Evolutionary conservation across 129 eudicot genomes (phyloP).

Genomic region (sunflower (Helianthus annuus)): DNA sequence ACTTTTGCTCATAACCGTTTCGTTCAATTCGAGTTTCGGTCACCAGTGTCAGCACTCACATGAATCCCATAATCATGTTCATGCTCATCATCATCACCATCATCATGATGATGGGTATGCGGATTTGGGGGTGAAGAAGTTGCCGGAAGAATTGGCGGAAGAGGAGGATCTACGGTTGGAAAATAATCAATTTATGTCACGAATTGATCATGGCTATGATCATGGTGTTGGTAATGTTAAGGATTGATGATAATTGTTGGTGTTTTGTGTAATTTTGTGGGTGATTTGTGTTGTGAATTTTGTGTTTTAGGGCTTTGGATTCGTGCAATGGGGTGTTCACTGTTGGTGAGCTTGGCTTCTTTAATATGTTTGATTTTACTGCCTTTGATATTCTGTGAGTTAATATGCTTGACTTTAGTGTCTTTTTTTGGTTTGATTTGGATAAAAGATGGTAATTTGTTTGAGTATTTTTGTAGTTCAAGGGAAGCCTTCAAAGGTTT

Average conservation of each 20-base stretch:
- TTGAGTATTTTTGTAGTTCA: conserved; percentile 53
- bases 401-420: neutral
- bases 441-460: conserved; percentile 7
- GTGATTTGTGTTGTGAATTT: neutral
- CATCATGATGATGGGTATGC: conserved; percentile 30
- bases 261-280: neutral
- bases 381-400: conserved; percentile 88
- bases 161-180: conserved; percentile 82
- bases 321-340: conserved; percentile 89
- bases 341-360: conserved; percentile 98
- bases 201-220: conserved; percentile 42
- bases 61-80: conserved; percentile 33
- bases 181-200: conserved; percentile 42
- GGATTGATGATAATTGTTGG: neutral
- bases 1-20: conserved; percentile 21
- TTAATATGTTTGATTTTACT: conserved; percentile 79
- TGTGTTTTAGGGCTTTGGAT: conserved; percentile 71
- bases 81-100: conserved; percentile 46
- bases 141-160: conserved; percentile 93
- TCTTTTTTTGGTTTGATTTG: neutral
- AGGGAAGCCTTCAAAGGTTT: conserved; percentile 81
- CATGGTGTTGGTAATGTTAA: conserved; percentile 51
- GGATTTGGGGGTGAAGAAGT: conserved; percentile 33
- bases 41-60: conserved; percentile 38
- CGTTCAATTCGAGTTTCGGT: conserved; percentile 33